phyloP scores from a whole-genome alignment of 2,329 filamentous ascomycete genomes.

The Cladosporium colombiae region DNA sequence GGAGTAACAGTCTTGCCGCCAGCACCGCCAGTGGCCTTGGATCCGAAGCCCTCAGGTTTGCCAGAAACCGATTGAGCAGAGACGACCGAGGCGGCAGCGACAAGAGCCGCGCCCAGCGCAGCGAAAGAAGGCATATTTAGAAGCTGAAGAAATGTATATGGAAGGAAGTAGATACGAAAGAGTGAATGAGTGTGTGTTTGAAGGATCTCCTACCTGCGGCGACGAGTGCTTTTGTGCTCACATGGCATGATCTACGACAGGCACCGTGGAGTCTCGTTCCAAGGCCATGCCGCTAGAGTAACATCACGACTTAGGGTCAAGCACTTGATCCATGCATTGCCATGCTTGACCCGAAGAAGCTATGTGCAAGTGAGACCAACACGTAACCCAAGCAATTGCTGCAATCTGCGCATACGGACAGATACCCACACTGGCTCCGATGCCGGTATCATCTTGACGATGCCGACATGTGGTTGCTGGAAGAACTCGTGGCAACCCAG shows the following conservation, averaged over 20 bases:
- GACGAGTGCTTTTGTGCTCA: slow-evolving; percentile 1
- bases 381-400: background rate
- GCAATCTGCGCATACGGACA: background rate
- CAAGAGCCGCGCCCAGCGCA: slow-evolving; percentile 18
- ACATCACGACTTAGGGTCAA: background rate
- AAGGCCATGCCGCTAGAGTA: background rate
- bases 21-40: slow-evolving; percentile 58
- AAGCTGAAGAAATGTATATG: background rate
- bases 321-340: slow-evolving; percentile 4
- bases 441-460: background rate
- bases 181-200: slow-evolving; percentile 3
- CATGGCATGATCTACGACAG: slow-evolving; percentile 4
- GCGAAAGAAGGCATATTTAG: slow-evolving; percentile 17
- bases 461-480: slow-evolving; percentile 10
- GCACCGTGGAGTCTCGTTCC: background rate
- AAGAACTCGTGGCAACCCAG: background rate
- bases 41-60: slow-evolving; percentile 41
- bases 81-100: slow-evolving; percentile 7
- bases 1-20: slow-evolving; percentile 44
- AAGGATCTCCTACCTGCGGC: background rate
- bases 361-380: background rate
- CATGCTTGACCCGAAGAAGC: slow-evolving; percentile 11
- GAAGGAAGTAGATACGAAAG: slow-evolving; percentile 10
- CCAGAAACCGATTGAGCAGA: slow-evolving; percentile 38
- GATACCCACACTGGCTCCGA: background rate